Conservation (phyloP, 1,284 basidiomycete genomes). For the Naganishia liquefaciens region DNA sequence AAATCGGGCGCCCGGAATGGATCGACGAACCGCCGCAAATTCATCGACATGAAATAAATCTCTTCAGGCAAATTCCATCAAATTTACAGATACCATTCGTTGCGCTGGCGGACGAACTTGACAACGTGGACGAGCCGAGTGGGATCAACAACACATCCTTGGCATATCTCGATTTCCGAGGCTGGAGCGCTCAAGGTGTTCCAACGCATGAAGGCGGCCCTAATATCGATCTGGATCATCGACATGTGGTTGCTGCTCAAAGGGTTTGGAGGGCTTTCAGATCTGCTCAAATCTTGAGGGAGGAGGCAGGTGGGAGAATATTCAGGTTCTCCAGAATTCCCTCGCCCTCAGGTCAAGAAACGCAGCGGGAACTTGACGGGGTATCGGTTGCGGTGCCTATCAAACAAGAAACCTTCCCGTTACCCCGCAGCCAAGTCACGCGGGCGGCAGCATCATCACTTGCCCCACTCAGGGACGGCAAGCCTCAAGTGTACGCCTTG, state of each 20-base stretch:
- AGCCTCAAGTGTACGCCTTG: no score
- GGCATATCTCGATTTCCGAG: conserved; percentile 6
- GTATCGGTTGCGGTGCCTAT: not conserved
- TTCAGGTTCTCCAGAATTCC: not conserved
- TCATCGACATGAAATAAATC: not conserved
- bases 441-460: no score
- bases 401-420: no score
- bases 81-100: not conserved
- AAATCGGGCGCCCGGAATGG: conserved; percentile 2
- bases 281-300: conserved; percentile 3
- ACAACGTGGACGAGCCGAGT: not conserved
- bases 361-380: not conserved
- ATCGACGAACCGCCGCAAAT: conserved; percentile 2
- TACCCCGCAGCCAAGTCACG: no score
- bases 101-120: conserved; percentile 10
- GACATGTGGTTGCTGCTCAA: conserved; percentile 2
- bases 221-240: not conserved
- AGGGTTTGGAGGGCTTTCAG: conserved; percentile 5
- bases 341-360: not conserved
- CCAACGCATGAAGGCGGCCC: not conserved
- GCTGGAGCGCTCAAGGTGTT: conserved; percentile 1
- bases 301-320: not conserved
- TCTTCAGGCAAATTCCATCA: not conserved
- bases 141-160: not conserved
- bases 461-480: no score